Evolutionary conservation across 2,329 filamentous ascomycete genomes (phyloP).

Genomic region (Phoma sp.): DNA sequence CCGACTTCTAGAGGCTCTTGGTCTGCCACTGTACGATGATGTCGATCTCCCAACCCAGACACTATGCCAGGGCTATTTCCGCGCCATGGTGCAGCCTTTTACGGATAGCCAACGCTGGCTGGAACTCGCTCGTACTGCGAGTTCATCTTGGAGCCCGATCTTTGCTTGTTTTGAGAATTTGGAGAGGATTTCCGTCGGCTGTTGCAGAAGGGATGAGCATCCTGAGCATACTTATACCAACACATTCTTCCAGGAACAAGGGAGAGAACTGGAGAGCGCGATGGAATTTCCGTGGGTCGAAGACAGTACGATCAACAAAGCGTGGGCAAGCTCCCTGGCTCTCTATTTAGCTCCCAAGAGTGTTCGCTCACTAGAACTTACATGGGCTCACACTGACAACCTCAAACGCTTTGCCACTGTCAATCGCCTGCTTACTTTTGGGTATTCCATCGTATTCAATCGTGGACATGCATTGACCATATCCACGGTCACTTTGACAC

Average conservation of each 20-base stretch:
- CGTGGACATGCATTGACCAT: neutral
- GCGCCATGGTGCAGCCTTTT: neutral
- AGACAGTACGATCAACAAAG: constrained; percentile 20
- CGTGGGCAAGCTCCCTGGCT: constrained; percentile 22
- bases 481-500: neutral
- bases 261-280: neutral
- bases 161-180: neutral
- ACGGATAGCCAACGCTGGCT: neutral
- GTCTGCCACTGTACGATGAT: too few relatives aligned
- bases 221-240: neutral
- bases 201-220: neutral
- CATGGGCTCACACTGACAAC: constrained; percentile 22
- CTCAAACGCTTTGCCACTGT: constrained; percentile 22
- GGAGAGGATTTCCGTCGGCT: neutral
- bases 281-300: constrained; percentile 14
- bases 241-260: neutral
- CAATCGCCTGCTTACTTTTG: constrained; percentile 18
- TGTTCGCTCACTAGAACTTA: constrained; percentile 15
- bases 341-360: neutral
- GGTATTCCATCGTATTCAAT: neutral
- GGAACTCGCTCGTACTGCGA: neutral
- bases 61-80: neutral
- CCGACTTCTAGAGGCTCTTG: too few relatives aligned
- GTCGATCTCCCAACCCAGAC: neutral
- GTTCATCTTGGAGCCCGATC: neutral